Evolutionary conservation across 2,329 filamentous ascomycete species (phyloP), one percentile per base, ranked within the genome.

Genomic region (Fusarium duplospermum): DNA sequence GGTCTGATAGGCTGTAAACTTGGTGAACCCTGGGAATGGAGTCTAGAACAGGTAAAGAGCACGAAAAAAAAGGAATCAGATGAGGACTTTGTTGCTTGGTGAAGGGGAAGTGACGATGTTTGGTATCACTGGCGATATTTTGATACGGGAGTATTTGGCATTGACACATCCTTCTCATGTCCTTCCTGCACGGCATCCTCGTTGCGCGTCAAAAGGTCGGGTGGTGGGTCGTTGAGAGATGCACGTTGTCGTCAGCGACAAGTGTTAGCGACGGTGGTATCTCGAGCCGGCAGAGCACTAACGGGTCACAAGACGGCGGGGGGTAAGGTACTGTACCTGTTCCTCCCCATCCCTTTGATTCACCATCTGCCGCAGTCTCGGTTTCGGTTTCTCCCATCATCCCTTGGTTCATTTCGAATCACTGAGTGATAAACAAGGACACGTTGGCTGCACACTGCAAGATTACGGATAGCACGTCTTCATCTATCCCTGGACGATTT

Each of bases 191-290:
- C 47, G 18, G 47, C 47, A 52, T 52, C 47, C 27, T 52, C 47
- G 47, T 52, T 52, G 47, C 47, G 47, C 47, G 47, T 52, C 27
- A 29, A 27, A 24, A 31, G 27, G 31, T 45, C 40, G 29, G 27
- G 31, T 45, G 50, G 29, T 24, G 66, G 71, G 47, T 64, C 64
- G 64, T 58, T 67, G 68, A 66, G 38, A 62, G 58, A 72, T 62
- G 71, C 71, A 73, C 57, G 64, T 20, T 73, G 71, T 74, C 68
- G 61, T 73, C 70, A 73, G 70, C 20, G 52, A 36, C 36, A 47
- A 67, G 54, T 70, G 58, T 72, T 72, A 70, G 69, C 47, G 18
- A 52, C 47, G 16, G 24, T 52, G 27, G 45, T 56, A 56, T 33
- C 52, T 56, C 6, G 29, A 33, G 54, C 56, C 22, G 56, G 20